These are phyloP conservation scores for Fraxinus quadrangulata DNA, from an alignment of 257 asterid species.

Conservation along the genomic window DNA sequence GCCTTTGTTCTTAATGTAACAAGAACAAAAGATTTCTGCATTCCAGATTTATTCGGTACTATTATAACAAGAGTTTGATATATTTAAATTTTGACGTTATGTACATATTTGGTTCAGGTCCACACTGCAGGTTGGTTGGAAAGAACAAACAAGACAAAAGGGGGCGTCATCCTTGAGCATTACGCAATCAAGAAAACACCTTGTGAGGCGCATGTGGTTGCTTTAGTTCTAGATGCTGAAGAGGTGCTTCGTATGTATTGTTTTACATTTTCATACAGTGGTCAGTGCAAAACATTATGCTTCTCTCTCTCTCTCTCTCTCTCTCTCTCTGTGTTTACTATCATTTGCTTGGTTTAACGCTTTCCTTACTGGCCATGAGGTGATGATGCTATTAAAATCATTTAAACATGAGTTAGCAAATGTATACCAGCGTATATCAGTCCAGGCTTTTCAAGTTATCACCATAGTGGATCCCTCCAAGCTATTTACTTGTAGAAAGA, in stretches of 20 bases:
- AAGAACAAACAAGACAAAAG: constrained; percentile 87
- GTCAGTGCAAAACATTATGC: no score
- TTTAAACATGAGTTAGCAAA: not conserved
- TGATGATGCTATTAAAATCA: not conserved
- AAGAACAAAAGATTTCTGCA: not conserved
- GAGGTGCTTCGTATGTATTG: constrained; percentile 58
- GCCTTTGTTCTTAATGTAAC: not conserved
- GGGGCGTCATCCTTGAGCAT: constrained; percentile 93
- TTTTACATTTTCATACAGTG: constrained; percentile 12
- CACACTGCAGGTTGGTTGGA: constrained; percentile 99
- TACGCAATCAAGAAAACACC: constrained; percentile 93
- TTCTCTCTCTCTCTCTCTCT: no score
- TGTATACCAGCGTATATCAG: constrained; percentile 9
- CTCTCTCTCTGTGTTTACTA: not conserved
- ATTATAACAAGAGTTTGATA: not conserved
- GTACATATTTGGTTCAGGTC: constrained; percentile 53
- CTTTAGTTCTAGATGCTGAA: constrained; percentile 91
- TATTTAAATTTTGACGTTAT: not conserved
- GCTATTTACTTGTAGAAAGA: not conserved
- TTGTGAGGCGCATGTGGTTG: constrained; percentile 96
- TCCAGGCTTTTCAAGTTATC: not conserved
- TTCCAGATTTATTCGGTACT: not conserved
- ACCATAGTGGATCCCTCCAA: constrained; percentile 8
- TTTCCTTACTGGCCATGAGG: constrained; percentile 19
- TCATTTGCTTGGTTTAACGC: constrained; percentile 5